phyloP scores from a whole-genome alignment of 2,329 filamentous ascomycete species.

The Erysiphe pulchra region DNA sequence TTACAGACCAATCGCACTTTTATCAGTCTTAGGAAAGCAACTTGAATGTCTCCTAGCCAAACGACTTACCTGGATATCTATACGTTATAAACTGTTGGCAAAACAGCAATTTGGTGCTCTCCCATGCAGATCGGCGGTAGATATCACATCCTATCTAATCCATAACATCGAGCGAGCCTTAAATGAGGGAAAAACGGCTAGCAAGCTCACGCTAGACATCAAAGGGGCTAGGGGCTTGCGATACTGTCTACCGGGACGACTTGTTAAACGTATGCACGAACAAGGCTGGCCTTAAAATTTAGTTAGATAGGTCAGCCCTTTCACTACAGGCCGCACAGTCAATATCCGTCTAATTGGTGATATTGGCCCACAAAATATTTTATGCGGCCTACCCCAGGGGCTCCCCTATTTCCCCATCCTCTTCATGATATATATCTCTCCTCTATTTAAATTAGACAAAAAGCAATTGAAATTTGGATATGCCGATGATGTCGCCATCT shows the following conservation, averaged over 20 bases:
- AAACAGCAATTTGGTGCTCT: background rate
- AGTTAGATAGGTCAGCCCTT: background rate
- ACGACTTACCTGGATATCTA: background rate
- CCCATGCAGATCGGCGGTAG: background rate
- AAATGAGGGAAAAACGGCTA: background rate
- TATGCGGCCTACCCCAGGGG: background rate
- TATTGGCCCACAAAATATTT: background rate
- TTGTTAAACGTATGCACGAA: background rate
- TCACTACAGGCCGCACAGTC: background rate
- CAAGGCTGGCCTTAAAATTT: background rate
- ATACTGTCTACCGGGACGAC: background rate
- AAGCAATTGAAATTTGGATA: background rate
- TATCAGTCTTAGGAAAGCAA: background rate
- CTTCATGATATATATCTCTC: background rate
- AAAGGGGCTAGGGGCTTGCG: background rate
- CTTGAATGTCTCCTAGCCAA: background rate
- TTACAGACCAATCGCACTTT: background rate
- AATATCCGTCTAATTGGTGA: background rate
- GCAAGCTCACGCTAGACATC: background rate
- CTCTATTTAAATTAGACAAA: background rate
- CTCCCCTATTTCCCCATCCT: background rate
- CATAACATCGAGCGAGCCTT: background rate
- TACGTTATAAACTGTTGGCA: background rate
- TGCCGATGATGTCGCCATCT: too few species aligned
- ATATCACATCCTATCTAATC: background rate